Base-by-base conservation (phyloP, 2,329 filamentous ascomycete species). In the Aspergillus costaricaensis region DNA sequence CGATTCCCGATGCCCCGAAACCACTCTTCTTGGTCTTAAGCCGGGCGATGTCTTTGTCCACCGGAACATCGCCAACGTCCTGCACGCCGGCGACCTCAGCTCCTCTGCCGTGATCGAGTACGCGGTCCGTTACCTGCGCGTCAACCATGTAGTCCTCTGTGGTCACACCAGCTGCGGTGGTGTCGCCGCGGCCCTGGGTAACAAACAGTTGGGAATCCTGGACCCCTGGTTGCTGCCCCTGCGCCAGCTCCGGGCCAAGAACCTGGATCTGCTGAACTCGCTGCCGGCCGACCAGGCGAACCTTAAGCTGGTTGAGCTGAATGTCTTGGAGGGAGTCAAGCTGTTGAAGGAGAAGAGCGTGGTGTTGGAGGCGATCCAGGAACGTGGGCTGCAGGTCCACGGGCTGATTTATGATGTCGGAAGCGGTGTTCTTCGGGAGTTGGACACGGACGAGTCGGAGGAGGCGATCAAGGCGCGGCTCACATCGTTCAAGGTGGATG, bases 21-120 rank as follows among this genome's bases (percentile, higher is more conserved):
- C 91, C 5, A 92, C 88, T 52, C 84, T 96, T 70, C 84, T 93
- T 25, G 88, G 89, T 70, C 83, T 92, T 61, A 84, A 91, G 70
- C 91, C 91, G 3, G 91, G 92, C 61, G 91, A 96, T 69, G 88
- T 96, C 67, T 96, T 96, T 75, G 89, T 92, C 56, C 91, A 96
- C 81, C 90, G 92, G 73, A 96, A 96, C 81, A 93, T 96, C 74
- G 91, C 91, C 77, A 96, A 96, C 80, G 86, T 94, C 71, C 80
- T 96, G 64, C 86, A 87, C 60, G 81, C 87, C n/a, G 87, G 86
- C 68, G 92, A 96, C 74, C 85, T 94, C 74, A 91, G 86, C 79
- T 87, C 88, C 36, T 83, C 86, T 12, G 85, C 87, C 58, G 91
- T 94, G 49, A 88, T 96, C 72, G 88, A 94, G 72, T 96, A 89